These are phyloP conservation scores for Galerina marginata DNA, from an alignment of 768 basidiomycete species.

Conservation along the genomic window DNA sequence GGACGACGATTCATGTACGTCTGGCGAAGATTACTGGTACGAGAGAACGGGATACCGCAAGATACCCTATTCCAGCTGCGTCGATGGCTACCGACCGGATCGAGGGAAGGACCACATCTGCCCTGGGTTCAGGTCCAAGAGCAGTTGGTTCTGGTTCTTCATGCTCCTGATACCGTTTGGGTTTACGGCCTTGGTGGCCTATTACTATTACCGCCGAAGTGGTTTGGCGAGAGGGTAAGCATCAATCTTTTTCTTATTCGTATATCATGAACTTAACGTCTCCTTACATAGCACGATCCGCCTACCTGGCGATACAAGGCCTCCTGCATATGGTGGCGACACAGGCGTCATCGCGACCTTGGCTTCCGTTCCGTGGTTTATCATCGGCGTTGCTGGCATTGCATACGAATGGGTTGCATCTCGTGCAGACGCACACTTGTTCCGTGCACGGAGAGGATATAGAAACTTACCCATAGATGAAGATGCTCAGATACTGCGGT, in stretches of 20 bases:
- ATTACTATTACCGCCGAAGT: conserved; percentile 81
- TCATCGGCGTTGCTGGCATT: conserved; percentile 78
- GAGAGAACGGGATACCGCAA: conserved; percentile 91
- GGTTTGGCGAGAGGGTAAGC: conserved; percentile 79
- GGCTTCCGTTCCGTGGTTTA: conserved; percentile 89
- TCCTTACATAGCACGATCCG: conserved; percentile 68
- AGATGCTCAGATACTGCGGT: conserved; percentile 84
- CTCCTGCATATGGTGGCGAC: conserved; percentile 37
- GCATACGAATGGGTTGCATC: conserved; percentile 71
- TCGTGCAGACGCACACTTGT: conserved; percentile 45
- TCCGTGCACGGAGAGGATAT: conserved; percentile 67
- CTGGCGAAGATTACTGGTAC: conserved; percentile 85
- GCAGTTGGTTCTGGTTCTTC: conserved; percentile 84
- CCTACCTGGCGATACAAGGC: conserved; percentile 62
- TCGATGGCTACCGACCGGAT: conserved; percentile 81
- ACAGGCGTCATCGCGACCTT: conserved; percentile 65
- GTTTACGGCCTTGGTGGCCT: conserved; percentile 76
- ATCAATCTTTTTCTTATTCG: conserved; percentile 7
- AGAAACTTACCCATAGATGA: conserved; percentile 83
- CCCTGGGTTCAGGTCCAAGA: conserved; percentile 78
- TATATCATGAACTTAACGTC: conserved; percentile 12
- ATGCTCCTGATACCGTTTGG: conserved; percentile 78
- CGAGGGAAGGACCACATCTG: conserved; percentile 76
- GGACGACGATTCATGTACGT: conserved; percentile 65
- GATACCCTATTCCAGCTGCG: conserved; percentile 88